Conservation (phyloP, 352 stramenopile species). For the Globisporangium iwayamae region DNA sequence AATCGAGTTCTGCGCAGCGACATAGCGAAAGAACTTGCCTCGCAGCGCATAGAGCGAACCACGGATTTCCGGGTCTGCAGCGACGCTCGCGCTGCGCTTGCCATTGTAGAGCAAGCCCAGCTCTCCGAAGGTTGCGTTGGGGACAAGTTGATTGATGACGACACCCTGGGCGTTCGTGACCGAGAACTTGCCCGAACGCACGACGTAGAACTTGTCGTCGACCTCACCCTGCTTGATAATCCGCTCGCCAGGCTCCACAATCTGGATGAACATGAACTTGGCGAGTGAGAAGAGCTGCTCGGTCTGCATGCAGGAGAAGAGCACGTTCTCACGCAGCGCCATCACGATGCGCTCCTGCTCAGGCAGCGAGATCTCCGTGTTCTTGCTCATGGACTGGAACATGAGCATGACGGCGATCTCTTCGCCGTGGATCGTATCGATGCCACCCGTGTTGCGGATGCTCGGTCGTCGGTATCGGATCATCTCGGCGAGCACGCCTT, state of each 20-base stretch:
- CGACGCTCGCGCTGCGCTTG: constrained; percentile 46
- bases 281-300: constrained; percentile 75
- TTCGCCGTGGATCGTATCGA: constrained; percentile 31
- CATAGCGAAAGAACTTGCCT: constrained; percentile 50
- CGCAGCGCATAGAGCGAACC: constrained; percentile 41
- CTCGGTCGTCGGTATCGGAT: constrained; percentile 36
- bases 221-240: constrained; percentile 77
- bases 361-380: constrained; percentile 23
- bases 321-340: constrained; percentile 63
- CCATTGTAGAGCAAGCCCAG: constrained; percentile 52
- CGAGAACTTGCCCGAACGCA: constrained; percentile 50
- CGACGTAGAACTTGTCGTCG: constrained; percentile 79
- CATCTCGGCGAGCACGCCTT: constrained; percentile 46
- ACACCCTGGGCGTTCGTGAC: constrained; percentile 36
- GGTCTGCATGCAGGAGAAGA: constrained; percentile 72
- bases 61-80: constrained; percentile 26
- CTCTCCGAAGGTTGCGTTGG: constrained; percentile 48
- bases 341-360: constrained; percentile 50
- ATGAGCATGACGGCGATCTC: constrained; percentile 28
- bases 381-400: constrained; percentile 21
- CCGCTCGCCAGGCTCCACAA: constrained; percentile 62
- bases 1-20: constrained; percentile 41
- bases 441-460: constrained; percentile 30
- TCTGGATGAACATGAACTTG: constrained; percentile 71
- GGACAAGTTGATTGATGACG: constrained; percentile 35